phyloP scores from a whole-genome alignment of 1,139 yeast species.

The Tardiomyces depauwii region DNA sequence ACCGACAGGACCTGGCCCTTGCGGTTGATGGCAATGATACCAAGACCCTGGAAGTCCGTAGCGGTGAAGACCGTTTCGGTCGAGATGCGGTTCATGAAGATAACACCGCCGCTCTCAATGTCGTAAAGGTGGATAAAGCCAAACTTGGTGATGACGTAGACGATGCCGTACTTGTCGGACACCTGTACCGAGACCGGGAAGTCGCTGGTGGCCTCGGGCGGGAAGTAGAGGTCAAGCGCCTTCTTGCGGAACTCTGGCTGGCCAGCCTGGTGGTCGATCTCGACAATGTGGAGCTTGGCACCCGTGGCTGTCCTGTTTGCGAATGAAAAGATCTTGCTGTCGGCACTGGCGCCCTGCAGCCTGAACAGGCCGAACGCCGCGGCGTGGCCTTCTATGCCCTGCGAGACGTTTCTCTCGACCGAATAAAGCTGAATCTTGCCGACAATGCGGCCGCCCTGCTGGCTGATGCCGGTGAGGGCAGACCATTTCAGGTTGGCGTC shows the following conservation, averaged over 20 bases:
- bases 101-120: conserved; percentile 80
- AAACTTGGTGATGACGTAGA: conserved; percentile 84
- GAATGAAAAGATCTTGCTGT: conserved; percentile 78
- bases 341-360: conserved; percentile 60
- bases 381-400: conserved; percentile 97
- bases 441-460: conserved; percentile 88
- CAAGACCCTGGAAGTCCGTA: conserved; percentile 53
- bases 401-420: conserved; percentile 81
- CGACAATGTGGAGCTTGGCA: conserved; percentile 83
- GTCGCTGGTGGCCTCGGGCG: conserved; percentile 92
- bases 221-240: conserved; percentile 88
- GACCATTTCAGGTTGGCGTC: conserved; percentile 84
- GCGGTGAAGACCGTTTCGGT: conserved; percentile 96
- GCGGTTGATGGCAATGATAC: conserved; percentile 89
- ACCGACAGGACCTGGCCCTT: conserved; percentile 93
- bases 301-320: conserved; percentile 81
- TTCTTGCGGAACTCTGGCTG: conserved; percentile 85
- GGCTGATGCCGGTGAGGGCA: conserved; percentile 90
- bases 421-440: conserved; percentile 94
- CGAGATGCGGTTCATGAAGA: conserved; percentile 93
- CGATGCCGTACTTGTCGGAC: conserved; percentile 73
- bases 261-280: conserved; percentile 84
- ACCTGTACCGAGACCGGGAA: conserved; percentile 93
- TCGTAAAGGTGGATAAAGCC: conserved; percentile 96
- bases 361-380: conserved; percentile 74